Percentiles rank a stretch among this genome's conserved stretches.
phyloP scores from a whole-genome alignment of 23 red algal species.

The Gracilariopsis chorda region DNA sequence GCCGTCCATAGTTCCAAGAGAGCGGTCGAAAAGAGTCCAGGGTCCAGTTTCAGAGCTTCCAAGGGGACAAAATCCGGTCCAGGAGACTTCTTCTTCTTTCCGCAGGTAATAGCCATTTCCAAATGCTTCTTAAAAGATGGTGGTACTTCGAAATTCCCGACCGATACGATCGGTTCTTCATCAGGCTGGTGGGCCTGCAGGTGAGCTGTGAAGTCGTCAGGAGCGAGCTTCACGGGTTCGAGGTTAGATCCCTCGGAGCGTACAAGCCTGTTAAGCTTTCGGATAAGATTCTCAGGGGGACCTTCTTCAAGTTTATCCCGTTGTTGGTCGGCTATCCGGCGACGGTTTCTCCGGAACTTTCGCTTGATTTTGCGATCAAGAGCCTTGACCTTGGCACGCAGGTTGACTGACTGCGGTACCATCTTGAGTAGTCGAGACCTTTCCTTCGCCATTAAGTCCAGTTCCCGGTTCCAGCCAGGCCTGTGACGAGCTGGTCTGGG shows the following conservation, averaged over 20 bases:
- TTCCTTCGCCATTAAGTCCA: constrained; percentile 4
- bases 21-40: not conserved
- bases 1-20: not conserved
- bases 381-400: not conserved
- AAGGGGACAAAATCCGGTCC: not conserved
- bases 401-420: not conserved
- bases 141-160: not conserved
- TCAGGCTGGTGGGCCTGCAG: not conserved
- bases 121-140: not conserved
- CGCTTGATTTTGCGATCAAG: not conserved
- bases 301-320: not conserved
- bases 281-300: not conserved
- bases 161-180: not conserved
- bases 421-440: not conserved
- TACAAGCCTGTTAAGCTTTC: not conserved
- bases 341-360: not conserved
- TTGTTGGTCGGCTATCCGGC: not conserved
- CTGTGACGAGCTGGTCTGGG: not conserved
- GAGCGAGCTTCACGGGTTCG: not conserved
- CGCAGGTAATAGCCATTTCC: not conserved
- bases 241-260: not conserved
- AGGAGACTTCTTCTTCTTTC: not conserved
- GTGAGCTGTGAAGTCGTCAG: not conserved
- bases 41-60: constrained; percentile 1
- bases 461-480: not conserved